Percentiles rank a stretch among this genome's conserved stretches.
Evolutionary conservation across 2,329 filamentous ascomycete genomes (phyloP).

Genomic region (Parafenestella ontariensis): DNA sequence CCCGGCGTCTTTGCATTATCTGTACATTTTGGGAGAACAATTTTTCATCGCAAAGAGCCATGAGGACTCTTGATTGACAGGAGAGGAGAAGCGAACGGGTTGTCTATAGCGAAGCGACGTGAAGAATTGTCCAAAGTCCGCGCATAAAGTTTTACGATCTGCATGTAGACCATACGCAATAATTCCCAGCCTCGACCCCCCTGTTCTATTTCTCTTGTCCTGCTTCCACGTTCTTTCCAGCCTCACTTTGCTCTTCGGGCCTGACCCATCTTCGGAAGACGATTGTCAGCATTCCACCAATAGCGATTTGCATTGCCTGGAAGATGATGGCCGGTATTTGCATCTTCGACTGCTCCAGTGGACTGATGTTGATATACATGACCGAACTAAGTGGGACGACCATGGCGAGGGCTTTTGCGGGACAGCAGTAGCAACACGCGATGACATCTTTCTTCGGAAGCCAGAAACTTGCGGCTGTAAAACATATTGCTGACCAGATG

Average conservation of each 20-base stretch:
- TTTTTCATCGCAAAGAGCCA: background rate
- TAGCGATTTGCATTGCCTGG: constrained; percentile 54
- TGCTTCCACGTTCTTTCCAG: constrained; percentile 27
- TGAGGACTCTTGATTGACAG: background rate
- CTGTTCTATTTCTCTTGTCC: constrained; percentile 6
- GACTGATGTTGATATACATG: constrained; percentile 68
- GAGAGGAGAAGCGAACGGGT: background rate
- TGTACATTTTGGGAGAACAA: constrained; percentile 2
- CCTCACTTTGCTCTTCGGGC: constrained; percentile 61
- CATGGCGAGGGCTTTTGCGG: constrained; percentile 74
- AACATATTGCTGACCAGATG: constrained; percentile 69
- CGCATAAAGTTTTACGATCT: background rate
- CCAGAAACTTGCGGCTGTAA: constrained; percentile 60
- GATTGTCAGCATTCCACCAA: constrained; percentile 52
- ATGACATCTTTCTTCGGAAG: constrained; percentile 69
- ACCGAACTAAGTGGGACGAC: constrained; percentile 72
- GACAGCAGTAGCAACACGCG: constrained; percentile 75
- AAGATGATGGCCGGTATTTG: constrained; percentile 70
- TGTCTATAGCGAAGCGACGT: background rate
- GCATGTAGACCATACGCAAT: background rate
- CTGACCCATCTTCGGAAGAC: constrained; percentile 55
- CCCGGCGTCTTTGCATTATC: constrained; percentile 7
- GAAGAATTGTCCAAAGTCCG: background rate
- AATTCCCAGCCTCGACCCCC: background rate
- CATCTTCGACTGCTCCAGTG: constrained; percentile 64